Evolutionary conservation across 441 rosid genomes (phyloP), one percentile per base, ranked within the genome.

Genomic region (Pelargonium fulgidum): DNA sequence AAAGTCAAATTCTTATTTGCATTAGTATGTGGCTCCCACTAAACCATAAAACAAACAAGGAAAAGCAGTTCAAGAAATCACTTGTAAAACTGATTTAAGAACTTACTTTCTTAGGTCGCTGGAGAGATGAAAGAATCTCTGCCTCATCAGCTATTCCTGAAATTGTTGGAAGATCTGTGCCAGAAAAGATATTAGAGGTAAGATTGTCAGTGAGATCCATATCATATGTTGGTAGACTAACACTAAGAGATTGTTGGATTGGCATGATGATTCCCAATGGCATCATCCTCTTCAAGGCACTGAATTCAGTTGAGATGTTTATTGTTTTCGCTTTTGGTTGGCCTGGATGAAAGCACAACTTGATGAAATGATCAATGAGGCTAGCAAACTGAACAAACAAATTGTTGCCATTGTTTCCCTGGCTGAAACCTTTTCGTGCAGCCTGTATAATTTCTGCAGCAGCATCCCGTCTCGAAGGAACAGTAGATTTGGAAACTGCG

Each of bases 251-350:
- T 75, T 89, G 94, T 80, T 91, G 96, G 73, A 81, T 85, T 70
- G 99, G 99, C 98, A 93, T 88, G 73, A 92, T 87, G 66, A 93
- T 87, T 75, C 87, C 97, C 75, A 88, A 69, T 5, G 96, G 99
- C 99, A 96, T 93, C 96, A 88, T 91, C 81, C 98, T 86, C 84
- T 93, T 96, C 83, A 96, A 79, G 79, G 98, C 92, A 84, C 98
- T 96, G 78, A 96, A 96, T 80, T 93, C 99, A 61, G 97, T 88
- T 44, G 96, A 81, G 77, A 96, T 89, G 78, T 89, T 96, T 75
- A 96, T 91, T n/a, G 89, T 76, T 80, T 68, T 90, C 45, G 96
- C 79, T 81, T 82, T 96, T 80, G 87, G 78, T 82, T 88, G 97
- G 78, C 98, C 96, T 29, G 88, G 80, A 75, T 96, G 98, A 85